Evolutionary conservation across 768 basidiomycete genomes (phyloP).

Genomic region (Tricholoma furcatifolium): DNA sequence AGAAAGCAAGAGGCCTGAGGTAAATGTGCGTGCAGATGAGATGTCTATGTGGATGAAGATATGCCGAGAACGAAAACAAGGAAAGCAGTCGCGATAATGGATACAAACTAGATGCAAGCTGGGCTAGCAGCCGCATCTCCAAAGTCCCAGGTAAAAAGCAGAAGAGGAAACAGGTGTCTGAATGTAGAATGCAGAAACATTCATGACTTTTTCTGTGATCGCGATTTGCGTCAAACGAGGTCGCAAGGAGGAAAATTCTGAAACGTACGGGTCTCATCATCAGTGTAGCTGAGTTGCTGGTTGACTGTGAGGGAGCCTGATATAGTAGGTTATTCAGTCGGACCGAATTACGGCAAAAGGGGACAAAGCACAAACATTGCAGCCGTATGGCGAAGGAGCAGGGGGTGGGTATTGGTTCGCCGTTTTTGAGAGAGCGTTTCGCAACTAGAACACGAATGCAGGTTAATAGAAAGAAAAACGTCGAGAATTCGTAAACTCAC

Average conservation of each 20-base stretch:
- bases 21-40: slow-evolving; percentile 14
- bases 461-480: neutral
- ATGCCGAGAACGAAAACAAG: slow-evolving; percentile 23
- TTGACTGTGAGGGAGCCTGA: slow-evolving; percentile 35
- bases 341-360: neutral
- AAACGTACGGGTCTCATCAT: slow-evolving; percentile 58
- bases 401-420: slow-evolving; percentile 35
- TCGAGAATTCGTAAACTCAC: slow-evolving; percentile 31
- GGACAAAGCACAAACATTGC: slow-evolving; percentile 30
- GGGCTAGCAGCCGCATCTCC: slow-evolving; percentile 17
- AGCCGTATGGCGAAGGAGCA: slow-evolving; percentile 29
- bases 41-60: slow-evolving; percentile 22
- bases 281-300: slow-evolving; percentile 43
- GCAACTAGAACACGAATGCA: slow-evolving; percentile 39
- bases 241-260: slow-evolving; percentile 4
- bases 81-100: slow-evolving; percentile 12
- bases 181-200: slow-evolving; percentile 16
- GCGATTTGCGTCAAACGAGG: neutral
- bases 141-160: slow-evolving; percentile 19
- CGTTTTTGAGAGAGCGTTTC: slow-evolving; percentile 62
- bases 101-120: slow-evolving; percentile 4
- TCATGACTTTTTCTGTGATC: slow-evolving; percentile 25
- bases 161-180: slow-evolving; percentile 7
- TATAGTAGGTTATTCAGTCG: slow-evolving; percentile 12
- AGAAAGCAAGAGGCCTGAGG: slow-evolving; percentile 13